Evolutionary conservation across 129 eudicot genomes (phyloP), one percentile per base, ranked within the genome.

Genomic region (Scalesia atractyloides): DNA sequence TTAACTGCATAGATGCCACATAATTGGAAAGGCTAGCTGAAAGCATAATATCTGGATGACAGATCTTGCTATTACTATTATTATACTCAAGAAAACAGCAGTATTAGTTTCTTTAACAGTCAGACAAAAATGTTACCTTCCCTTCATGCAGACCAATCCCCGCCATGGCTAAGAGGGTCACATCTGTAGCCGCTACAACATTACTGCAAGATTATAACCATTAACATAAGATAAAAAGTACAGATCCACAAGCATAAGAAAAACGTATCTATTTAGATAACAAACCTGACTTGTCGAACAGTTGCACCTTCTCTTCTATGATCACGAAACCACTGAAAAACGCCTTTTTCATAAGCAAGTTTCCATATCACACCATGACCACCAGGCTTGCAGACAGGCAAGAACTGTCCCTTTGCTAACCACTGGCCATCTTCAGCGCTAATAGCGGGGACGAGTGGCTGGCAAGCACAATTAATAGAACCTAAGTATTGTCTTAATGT

Each of bases 341-440:
- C 66, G 7, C 99, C 99, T 73, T 84, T 90, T 75, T 94, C 87
- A 73, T 90, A 79, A n/a, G 99, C 99, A 72, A 94, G 91, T 73
- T 94, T 94, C 99, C 99, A 94, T 79, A 94, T 94, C 77, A 88
- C 99, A 59, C 99, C 99, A 82, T 94, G 99, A 78, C 99, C 99
- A 44, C 99, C 99, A 73, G 99, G 99, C 81, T 90, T 94, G 79
- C 99, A 90, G 49, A 94, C 89, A 76, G 99, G 99, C 77, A 76
- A 54, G 70, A 88, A 88, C 75, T 84, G 90, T 57, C 95, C 84
- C 44, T 81, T 73, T 22, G 86, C 86, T 70, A 94, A 57, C 99
- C 99, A 94, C 57, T 83, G 84, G 49, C 99, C 99, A 84, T 94
- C 96, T 85, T 84, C 92, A 57, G 99, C 94, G 46, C 89, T 82